phyloP scores from a whole-genome alignment of 805 yeast species.

The Scheffersomyces ergatensis region DNA sequence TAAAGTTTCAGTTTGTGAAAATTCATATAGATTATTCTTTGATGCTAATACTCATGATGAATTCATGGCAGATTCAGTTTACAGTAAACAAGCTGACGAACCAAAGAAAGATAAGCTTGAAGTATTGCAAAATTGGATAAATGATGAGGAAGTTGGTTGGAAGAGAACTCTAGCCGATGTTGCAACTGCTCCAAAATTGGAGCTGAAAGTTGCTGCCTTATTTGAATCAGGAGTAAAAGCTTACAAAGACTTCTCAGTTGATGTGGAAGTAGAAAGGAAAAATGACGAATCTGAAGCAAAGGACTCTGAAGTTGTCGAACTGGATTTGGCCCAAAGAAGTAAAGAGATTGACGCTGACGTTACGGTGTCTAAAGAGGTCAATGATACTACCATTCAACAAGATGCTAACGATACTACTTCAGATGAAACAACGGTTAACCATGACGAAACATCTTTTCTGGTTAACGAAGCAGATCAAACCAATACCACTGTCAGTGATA shows the following conservation, averaged over 20 bases:
- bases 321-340: slow-evolving; percentile 3
- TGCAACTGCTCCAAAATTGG: slow-evolving; percentile 26
- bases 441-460: slow-evolving; percentile 20
- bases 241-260: slow-evolving; percentile 12
- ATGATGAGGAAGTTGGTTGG: slow-evolving; percentile 57
- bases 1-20: slow-evolving; percentile 74
- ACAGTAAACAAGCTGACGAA: slow-evolving; percentile 32
- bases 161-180: slow-evolving; percentile 42
- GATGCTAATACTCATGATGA: slow-evolving; percentile 78
- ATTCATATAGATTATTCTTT: slow-evolving; percentile 77
- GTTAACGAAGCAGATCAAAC: slow-evolving; percentile 10
- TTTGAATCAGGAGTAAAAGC: slow-evolving; percentile 40
- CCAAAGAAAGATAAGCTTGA: slow-evolving; percentile 26
- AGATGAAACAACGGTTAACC: slow-evolving; percentile 34
- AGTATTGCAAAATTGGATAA: slow-evolving; percentile 37
- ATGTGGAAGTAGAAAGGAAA: slow-evolving; percentile 9
- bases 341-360: slow-evolving; percentile 8
- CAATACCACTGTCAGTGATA: background rate
- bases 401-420: slow-evolving; percentile 50
- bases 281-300: slow-evolving; percentile 6
- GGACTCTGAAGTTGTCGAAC: slow-evolving; percentile 8
- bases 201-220: slow-evolving; percentile 30
- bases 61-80: slow-evolving; percentile 61
- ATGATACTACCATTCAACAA: slow-evolving; percentile 48
- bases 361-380: slow-evolving; percentile 13